phyloP scores from a whole-genome alignment of 108 stramenopile species.

The Nannochloropsis granulata region DNA sequence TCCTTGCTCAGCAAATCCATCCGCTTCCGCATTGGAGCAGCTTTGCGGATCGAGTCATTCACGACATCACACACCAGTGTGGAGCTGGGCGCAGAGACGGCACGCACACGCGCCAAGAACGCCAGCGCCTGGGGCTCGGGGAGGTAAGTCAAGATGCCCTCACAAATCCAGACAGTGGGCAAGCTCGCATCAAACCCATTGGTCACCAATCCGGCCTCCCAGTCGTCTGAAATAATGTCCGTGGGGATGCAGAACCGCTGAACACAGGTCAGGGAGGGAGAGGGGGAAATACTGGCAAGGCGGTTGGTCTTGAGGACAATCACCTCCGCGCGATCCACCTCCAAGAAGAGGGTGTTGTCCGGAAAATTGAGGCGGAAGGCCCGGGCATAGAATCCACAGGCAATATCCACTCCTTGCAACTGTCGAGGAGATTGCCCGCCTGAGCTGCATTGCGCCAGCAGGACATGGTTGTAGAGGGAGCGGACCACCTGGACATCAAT shows the following conservation, averaged over 20 bases:
- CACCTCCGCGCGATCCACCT: neutral
- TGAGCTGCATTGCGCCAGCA: neutral
- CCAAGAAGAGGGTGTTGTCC: neutral
- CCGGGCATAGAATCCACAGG: neutral
- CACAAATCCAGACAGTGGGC: neutral
- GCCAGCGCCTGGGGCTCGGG: neutral
- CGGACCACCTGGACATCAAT: neutral
- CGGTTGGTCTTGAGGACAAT: neutral
- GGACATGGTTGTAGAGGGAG: neutral
- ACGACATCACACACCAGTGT: neutral
- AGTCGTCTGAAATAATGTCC: neutral
- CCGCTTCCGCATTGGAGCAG: neutral
- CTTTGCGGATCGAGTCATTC: neutral
- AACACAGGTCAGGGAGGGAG: neutral
- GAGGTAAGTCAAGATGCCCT: neutral
- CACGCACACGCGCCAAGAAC: neutral
- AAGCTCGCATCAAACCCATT: neutral
- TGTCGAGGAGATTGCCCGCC: neutral
- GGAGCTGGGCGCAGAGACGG: neutral
- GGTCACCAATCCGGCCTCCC: neutral
- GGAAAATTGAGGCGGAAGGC: neutral
- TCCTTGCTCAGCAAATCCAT: neutral
- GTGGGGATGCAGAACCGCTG: neutral
- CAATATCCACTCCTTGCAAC: neutral
- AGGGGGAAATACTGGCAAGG: neutral